These are phyloP conservation scores for Plasmodium cynomolgi DNA, from an alignment of 169 alveolate genomes.

Conservation along the genomic window DNA sequence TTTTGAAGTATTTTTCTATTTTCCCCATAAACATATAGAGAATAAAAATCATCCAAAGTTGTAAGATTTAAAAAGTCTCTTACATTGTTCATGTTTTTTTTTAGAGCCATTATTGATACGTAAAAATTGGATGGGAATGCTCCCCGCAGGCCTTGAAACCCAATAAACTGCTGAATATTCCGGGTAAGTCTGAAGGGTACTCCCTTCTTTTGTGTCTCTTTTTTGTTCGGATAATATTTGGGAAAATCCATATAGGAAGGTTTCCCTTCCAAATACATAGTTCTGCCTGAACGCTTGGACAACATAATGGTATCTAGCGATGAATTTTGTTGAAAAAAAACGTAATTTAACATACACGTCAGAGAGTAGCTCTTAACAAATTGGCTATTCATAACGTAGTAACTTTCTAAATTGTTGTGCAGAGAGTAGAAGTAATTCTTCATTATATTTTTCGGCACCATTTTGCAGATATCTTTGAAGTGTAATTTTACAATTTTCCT, in stretches of 20 bases:
- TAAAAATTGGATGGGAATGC: constrained; percentile 50
- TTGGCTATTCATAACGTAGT: constrained; percentile 20
- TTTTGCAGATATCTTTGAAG: constrained; percentile 48
- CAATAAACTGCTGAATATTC: constrained; percentile 64
- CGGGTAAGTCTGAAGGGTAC: constrained; percentile 58
- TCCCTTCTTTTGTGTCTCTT: not conserved
- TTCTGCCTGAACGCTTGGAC: constrained; percentile 51
- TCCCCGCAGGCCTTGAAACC: constrained; percentile 63
- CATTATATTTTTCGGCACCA: constrained; percentile 56
- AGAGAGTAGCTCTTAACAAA: constrained; percentile 51
- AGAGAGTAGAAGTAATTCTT: constrained; percentile 55
- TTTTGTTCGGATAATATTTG: not conserved
- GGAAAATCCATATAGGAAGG: constrained; percentile 28
- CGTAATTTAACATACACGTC: constrained; percentile 65
- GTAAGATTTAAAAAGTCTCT: constrained; percentile 47
- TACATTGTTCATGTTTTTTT: constrained; percentile 16
- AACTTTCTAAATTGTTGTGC: constrained; percentile 36
- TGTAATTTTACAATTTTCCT: constrained; percentile 24
- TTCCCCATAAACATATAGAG: constrained; percentile 26
- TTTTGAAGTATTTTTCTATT: constrained; percentile 12
- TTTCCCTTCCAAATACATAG: constrained; percentile 40
- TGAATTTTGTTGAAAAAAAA: constrained; percentile 20
- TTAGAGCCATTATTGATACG: constrained; percentile 65
- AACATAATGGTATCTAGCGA: constrained; percentile 40
- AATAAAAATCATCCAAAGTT: constrained; percentile 33